Base-by-base conservation (phyloP, 768 basidiomycete genomes). In the Phlebiopsis gigantea region DNA sequence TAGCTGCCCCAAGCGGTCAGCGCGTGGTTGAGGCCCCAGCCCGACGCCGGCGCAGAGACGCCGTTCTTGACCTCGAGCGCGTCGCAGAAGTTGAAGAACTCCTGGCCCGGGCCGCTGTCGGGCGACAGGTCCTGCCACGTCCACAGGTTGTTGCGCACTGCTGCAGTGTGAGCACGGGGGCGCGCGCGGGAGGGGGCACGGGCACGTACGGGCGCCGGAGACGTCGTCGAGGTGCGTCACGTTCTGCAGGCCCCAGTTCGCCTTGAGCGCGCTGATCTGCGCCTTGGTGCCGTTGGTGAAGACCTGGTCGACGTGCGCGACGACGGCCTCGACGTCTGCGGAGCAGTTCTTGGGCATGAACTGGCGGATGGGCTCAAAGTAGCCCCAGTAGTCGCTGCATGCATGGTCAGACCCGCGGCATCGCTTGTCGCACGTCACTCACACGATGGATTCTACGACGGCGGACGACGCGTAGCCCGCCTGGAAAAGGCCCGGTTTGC, bases 291-390 rank as follows among this genome's bases (percentile, higher is more conserved):
- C 73, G 3, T 71, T 71, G 0, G 69, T 68, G 61, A 87, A 82
- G 5, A 82, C 79, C 53, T 75, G 50, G 63, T 89, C 88, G 39
- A 89, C 70, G 61, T 86, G 77, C 5, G 77, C 64, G 53, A 89
- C 77, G 15, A 84, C 85, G 4, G 77, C 78, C 66, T 86, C 72
- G 28, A 88, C 77, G 63, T 90, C 88, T 0, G 84, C 78, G 7
- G 86, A 88, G 69, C 88, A 90, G 67, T 90, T 90, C 60, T 63
- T 47, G 1, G 87, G 83, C 85, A 88, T 88, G 63, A 80, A 71
- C 61, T 79, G 73, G 15, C 81, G 81, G 61, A 87, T 80, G 12
- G 87, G 87, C 57, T 87, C 86, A 67, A 86, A 88, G 63, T 88
- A 90, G 60, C 73, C 74, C 84, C 84, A 88, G 64, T 81, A 85